These are phyloP conservation scores for Russula compacta DNA, from an alignment of 768 basidiomycete genomes.

Conservation along the genomic window DNA sequence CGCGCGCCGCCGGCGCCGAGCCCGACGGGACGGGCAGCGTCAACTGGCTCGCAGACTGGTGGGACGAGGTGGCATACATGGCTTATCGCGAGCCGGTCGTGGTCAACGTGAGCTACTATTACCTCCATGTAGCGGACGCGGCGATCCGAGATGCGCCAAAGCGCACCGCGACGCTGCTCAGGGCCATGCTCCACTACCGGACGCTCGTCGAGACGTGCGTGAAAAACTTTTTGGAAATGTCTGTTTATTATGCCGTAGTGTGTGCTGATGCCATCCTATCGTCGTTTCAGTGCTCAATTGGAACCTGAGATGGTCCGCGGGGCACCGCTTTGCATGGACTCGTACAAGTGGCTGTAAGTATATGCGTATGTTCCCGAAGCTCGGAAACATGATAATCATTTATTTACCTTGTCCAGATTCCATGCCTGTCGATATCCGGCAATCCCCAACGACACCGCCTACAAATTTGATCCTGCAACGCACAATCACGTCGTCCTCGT, in stretches of 20 bases:
- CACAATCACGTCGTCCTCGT: conserved; percentile 89
- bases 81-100: conserved; percentile 84
- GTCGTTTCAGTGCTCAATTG: conserved; percentile 47
- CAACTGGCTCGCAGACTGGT: conserved; percentile 97
- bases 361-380: neutral
- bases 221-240: neutral
- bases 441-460: conserved; percentile 73
- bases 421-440: conserved; percentile 85
- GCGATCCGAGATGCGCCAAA: conserved; percentile 45
- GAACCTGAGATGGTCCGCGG: conserved; percentile 82
- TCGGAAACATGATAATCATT: neutral
- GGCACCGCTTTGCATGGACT: conserved; percentile 77
- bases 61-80: conserved; percentile 92
- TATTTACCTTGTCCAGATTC: conserved; percentile 44
- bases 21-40: conserved; percentile 28
- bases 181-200: conserved; percentile 80
- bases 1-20: conserved; percentile 44
- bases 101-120: conserved; percentile 92
- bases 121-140: conserved; percentile 70
- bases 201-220: conserved; percentile 71
- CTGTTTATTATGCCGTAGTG: neutral
- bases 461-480: conserved; percentile 61
- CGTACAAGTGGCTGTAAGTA: conserved; percentile 87
- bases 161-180: conserved; percentile 75
- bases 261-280: neutral